These are phyloP conservation scores for Teratosphaeria viscida DNA, from an alignment of 2,329 filamentous ascomycete species.

Conservation along the genomic window DNA sequence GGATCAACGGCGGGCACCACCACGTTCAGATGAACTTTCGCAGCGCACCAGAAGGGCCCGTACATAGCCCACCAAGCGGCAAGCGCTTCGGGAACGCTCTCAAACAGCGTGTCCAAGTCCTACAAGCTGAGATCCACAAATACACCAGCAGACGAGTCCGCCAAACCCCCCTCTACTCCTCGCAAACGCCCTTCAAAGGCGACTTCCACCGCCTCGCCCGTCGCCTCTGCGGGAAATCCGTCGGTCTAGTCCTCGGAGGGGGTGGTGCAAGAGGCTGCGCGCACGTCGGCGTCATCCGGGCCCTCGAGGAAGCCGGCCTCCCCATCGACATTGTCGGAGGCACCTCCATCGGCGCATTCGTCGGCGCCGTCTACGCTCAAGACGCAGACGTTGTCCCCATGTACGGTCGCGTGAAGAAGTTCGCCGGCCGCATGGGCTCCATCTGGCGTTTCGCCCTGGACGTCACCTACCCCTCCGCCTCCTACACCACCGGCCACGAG, in stretches of 20 bases:
- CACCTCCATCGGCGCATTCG: slow-evolving; percentile 92
- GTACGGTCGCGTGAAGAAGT: slow-evolving; percentile 94
- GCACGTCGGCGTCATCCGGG: slow-evolving; percentile 87
- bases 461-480: slow-evolving; percentile 88
- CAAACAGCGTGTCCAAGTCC: slow-evolving; percentile 84
- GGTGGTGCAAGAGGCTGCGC: slow-evolving; percentile 86
- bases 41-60: slow-evolving; percentile 57
- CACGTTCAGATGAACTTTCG: slow-evolving; percentile 94
- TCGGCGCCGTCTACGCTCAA: slow-evolving; percentile 87
- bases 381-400: slow-evolving; percentile 96
- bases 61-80: slow-evolving; percentile 52
- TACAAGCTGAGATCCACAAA: slow-evolving; percentile 96
- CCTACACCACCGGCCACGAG: slow-evolving; percentile 95
- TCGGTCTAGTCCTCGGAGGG: slow-evolving; percentile 86
- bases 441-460: slow-evolving; percentile 98
- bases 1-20: slow-evolving; percentile 97
- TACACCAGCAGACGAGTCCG: slow-evolving; percentile 91
- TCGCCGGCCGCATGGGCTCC: slow-evolving; percentile 95
- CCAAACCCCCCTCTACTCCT: slow-evolving; percentile 78
- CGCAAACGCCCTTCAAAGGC: slow-evolving; percentile 86
- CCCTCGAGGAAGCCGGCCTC: slow-evolving; percentile 90
- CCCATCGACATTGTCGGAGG: slow-evolving; percentile 92
- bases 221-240: slow-evolving; percentile 82
- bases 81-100: slow-evolving; percentile 75
- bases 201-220: slow-evolving; percentile 91